Conservation (phyloP, 192 early-diverging fungal genomes). For the Mortierella claussenii region DNA sequence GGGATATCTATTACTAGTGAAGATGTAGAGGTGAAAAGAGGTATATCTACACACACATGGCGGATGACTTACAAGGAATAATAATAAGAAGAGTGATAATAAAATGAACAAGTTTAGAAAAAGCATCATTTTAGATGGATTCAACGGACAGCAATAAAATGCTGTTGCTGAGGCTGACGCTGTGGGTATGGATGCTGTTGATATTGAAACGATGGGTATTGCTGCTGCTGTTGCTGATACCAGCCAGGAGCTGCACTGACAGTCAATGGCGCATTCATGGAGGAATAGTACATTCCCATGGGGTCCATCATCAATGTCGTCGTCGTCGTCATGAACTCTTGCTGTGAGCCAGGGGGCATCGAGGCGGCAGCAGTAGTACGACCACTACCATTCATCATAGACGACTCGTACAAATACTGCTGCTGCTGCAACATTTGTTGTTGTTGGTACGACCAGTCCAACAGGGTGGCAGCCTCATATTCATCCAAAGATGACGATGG, state of each 20-base stretch:
- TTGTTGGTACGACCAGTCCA: conserved; percentile 2
- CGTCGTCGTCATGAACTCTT: no score
- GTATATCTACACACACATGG: no score
- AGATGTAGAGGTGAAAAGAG: no score
- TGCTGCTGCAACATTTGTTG: conserved; percentile 15
- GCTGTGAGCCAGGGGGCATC: no score
- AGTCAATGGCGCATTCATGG: neutral
- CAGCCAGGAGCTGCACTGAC: neutral
- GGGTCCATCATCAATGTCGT: no score
- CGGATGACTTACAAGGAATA: no score
- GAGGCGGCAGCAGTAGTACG: neutral
- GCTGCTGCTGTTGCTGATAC: neutral
- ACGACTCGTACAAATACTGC: neutral
- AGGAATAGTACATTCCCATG: conserved; percentile 1
- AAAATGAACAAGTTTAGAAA: no score
- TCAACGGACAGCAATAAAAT: conserved; percentile 4
- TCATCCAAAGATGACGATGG: neutral
- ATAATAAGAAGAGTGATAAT: no score
- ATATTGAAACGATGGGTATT: neutral
- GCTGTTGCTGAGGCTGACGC: neutral
- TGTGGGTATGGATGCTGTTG: neutral
- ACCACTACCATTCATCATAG: neutral
- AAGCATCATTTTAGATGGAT: no score
- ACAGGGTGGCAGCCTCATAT: neutral
- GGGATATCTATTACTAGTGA: no score